Evolutionary conservation across 2,329 filamentous ascomycete species (phyloP).

Genomic region (Verticillium klebahnii): DNA sequence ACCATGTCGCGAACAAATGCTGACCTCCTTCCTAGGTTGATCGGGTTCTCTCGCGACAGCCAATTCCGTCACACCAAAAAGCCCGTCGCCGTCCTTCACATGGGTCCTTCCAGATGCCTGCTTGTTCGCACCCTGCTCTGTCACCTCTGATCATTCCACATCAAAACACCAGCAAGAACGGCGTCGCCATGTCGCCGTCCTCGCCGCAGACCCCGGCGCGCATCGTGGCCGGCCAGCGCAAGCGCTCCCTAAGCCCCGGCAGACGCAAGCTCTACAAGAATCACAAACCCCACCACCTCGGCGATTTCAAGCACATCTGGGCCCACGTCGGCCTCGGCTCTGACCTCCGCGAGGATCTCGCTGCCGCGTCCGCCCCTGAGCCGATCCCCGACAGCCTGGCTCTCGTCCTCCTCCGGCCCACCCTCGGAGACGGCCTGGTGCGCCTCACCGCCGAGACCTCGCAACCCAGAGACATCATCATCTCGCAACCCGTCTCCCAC

Average conservation of each 20-base stretch:
- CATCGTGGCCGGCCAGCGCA: background rate
- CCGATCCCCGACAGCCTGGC: background rate
- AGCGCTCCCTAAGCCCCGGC: background rate
- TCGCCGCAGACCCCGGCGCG: background rate
- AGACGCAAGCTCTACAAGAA: background rate
- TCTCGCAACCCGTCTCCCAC: too few species aligned
- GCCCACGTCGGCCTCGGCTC: background rate
- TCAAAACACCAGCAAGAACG: background rate
- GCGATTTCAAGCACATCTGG: background rate
- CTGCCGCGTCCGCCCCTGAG: background rate
- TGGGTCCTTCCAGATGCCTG: background rate
- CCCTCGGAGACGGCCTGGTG: background rate
- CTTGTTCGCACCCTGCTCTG: background rate
- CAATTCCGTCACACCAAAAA: background rate
- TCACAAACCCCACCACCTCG: background rate
- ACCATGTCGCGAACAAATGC: background rate
- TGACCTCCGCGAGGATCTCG: background rate
- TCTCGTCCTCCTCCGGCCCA: background rate
- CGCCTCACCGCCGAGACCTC: background rate
- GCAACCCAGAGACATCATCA: too few species aligned
- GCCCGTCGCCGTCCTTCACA: background rate
- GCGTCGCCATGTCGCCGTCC: background rate
- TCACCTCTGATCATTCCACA: background rate
- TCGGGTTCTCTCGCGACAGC: background rate
- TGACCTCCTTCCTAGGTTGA: background rate